A percentile compares a stretch with the other conserved stretches of the same genome.
These are phyloP conservation scores for Ganoderma multipileum DNA, from an alignment of 1,284 basidiomycete species.

Conservation along the genomic window DNA sequence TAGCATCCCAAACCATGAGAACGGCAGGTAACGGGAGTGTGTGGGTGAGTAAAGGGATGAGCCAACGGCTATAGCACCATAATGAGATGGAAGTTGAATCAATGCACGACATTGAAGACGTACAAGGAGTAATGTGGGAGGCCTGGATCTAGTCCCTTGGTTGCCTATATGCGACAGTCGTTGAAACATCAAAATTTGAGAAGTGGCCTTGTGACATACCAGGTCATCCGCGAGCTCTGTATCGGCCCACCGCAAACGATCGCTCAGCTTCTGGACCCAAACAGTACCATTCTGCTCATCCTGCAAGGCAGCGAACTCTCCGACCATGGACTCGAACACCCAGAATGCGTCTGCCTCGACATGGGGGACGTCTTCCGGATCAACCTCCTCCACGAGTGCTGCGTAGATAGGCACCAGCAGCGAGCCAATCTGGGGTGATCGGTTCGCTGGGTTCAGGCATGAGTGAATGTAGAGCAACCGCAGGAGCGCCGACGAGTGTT, in stretches of 20 bases:
- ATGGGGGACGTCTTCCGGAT: slow-evolving; percentile 66
- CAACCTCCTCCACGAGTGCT: slow-evolving; percentile 64
- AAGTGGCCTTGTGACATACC: slow-evolving; percentile 47
- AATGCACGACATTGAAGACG: slow-evolving; percentile 39
- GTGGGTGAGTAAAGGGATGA: slow-evolving; percentile 75
- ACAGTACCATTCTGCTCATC: slow-evolving; percentile 65
- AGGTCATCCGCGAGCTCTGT: slow-evolving; percentile 64
- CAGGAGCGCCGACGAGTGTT: slow-evolving; percentile 70
- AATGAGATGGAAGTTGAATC: slow-evolving; percentile 11
- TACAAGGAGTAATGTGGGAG: slow-evolving; percentile 84
- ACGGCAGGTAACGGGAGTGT: slow-evolving; percentile 69
- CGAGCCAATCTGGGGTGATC: slow-evolving; percentile 71
- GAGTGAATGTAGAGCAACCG: slow-evolving; percentile 77
- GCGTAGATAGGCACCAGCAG: slow-evolving; percentile 74
- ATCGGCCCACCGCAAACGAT: slow-evolving; percentile 71
- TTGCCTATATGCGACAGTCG: slow-evolving; percentile 44
- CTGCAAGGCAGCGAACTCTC: slow-evolving; percentile 74
- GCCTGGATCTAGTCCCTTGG: slow-evolving; percentile 71
- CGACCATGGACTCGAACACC: slow-evolving; percentile 77
- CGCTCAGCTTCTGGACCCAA: slow-evolving; percentile 71
- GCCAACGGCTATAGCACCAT: slow-evolving; percentile 64
- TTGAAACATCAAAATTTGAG: slow-evolving; percentile 18
- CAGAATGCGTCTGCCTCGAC: slow-evolving; percentile 83
- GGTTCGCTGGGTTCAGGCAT: slow-evolving; percentile 73
- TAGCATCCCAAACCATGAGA: slow-evolving; percentile 70